A percentile compares a stretch with the other conserved stretches of the same genome.
phyloP scores from a whole-genome alignment of 345 rosid genomes.

The Durio zibethinus region DNA sequence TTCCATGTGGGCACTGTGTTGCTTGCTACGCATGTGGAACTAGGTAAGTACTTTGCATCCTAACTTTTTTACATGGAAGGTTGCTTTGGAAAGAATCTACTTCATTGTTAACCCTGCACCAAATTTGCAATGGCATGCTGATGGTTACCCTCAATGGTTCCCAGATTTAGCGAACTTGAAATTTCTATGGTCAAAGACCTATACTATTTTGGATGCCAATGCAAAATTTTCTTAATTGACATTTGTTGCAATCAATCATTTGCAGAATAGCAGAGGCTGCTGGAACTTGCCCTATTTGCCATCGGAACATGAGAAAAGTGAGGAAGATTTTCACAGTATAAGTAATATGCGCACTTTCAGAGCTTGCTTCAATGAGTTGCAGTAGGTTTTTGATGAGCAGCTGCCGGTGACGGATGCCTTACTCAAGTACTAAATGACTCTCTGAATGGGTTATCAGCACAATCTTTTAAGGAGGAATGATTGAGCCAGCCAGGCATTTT shows the following conservation, averaged over 20 bases:
- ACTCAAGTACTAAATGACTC: background rate
- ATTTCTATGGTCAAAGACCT: background rate
- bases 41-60: constrained; percentile 44
- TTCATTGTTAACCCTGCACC: background rate
- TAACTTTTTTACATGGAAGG: background rate
- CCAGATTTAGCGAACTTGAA: background rate
- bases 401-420: background rate
- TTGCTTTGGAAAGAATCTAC: background rate
- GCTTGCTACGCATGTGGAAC: constrained; percentile 91
- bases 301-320: constrained; percentile 83
- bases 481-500: constrained; percentile 6
- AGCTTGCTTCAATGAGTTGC: constrained; percentile 3
- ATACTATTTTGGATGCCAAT: background rate
- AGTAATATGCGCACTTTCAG: background rate
- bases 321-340: constrained; percentile 79
- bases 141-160: background rate
- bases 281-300: constrained; percentile 84
- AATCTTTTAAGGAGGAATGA: background rate
- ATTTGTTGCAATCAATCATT: background rate
- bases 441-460: background rate
- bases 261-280: constrained; percentile 82
- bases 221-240: background rate
- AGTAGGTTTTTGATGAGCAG: background rate
- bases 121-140: background rate
- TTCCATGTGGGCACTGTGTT: constrained; percentile 96